Percentiles rank a stretch among this genome's conserved stretches.
phyloP scores from a whole-genome alignment of 352 stramenopile species.

The Phytopythium kandeliae region DNA sequence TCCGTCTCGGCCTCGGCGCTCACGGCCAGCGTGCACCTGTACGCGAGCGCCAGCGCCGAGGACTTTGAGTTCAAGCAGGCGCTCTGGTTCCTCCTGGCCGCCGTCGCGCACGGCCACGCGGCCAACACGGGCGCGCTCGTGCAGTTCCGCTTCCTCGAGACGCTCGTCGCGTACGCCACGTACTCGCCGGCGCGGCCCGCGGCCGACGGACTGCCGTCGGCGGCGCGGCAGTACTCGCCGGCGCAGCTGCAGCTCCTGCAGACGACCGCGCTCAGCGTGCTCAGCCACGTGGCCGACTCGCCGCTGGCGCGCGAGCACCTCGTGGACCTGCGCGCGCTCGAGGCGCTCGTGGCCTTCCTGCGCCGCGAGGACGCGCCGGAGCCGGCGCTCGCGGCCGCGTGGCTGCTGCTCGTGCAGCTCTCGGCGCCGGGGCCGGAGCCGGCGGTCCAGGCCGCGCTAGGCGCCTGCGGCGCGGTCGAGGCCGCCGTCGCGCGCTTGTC shows the following conservation, averaged over 20 bases:
- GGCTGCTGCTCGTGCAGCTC: conserved; percentile 53
- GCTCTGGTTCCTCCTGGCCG: conserved; percentile 58
- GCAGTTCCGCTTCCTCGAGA: conserved; percentile 67
- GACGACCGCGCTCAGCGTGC: conserved; percentile 43
- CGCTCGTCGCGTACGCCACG: conserved; percentile 52
- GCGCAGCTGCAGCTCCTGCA: conserved; percentile 51
- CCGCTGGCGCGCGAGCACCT: conserved; percentile 52
- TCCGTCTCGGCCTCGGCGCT: conserved; percentile 25
- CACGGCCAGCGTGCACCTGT: conserved; percentile 48
- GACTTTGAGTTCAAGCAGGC: conserved; percentile 84
- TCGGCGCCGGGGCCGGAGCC: conserved; percentile 12
- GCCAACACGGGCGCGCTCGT: conserved; percentile 50
- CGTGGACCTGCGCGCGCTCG: conserved; percentile 46
- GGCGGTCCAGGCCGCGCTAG: conserved; percentile 43
- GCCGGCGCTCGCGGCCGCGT: conserved; percentile 33
- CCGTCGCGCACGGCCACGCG: conserved; percentile 41
- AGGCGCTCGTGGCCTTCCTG: conserved; percentile 43
- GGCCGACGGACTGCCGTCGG: conserved; percentile 9
- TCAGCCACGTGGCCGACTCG: conserved; percentile 43
- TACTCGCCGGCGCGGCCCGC: conserved; percentile 1
- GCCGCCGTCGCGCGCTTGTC: conserved; percentile 43
- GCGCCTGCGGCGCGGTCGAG: conserved; percentile 40
- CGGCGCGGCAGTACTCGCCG: conserved; percentile 28
- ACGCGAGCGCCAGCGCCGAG: conserved; percentile 60
- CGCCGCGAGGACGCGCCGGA: conserved; percentile 26